Base-by-base conservation (phyloP, 352 stramenopile genomes). In the Phytophthora syringae region DNA sequence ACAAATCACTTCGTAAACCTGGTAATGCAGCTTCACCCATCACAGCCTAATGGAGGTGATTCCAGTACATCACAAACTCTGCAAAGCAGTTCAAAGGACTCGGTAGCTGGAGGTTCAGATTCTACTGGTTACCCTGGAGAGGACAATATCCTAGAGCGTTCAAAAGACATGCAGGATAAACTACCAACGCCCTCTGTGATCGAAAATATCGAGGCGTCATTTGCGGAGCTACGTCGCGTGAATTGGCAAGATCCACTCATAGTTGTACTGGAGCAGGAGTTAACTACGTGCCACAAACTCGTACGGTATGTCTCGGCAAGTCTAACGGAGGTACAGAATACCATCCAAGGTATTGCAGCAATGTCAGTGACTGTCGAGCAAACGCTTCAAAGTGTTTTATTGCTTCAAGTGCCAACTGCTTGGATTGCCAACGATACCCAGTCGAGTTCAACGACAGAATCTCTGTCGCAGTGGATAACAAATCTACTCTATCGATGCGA, bases 191-290 rank as follows among this genome's bases (percentile, higher is more conserved):
- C 21, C 34, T 15, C 32, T 12, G 37, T 25, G 7, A 25, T 75
- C 12, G 44, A 74, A 2, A 59, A 9, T 3, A 20, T 32, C 10
- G 61, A 71, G 34, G 21, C 37, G 11, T 34, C 22, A 5, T 15
- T 70, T n/a, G 11, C n/a, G 5, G 28, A 18, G 6, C 24, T 18
- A 27, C 39, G 44, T 1, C 42, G 32, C 12, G 42, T 51, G 1
- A 58, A 51, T 18, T 52, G n/a, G 42, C 44, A 57, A 21, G 84
- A 94, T 13, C 82, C 80, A 13, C 77, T 93, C n/a, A 49, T 25
- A 0, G 74, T 93, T 25, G 87, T 93, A 27, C 49, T 94, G 7
- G 67, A 81, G 3, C 86, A 95, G 40, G 87, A 95, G 49, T 48
- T 90, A 9, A 37, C 54, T 5, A 74, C 80, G 18, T 92, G 80